These are phyloP conservation scores for Peribolospora kevripleyi DNA, from an alignment of 768 basidiomycete species.

Conservation along the genomic window DNA sequence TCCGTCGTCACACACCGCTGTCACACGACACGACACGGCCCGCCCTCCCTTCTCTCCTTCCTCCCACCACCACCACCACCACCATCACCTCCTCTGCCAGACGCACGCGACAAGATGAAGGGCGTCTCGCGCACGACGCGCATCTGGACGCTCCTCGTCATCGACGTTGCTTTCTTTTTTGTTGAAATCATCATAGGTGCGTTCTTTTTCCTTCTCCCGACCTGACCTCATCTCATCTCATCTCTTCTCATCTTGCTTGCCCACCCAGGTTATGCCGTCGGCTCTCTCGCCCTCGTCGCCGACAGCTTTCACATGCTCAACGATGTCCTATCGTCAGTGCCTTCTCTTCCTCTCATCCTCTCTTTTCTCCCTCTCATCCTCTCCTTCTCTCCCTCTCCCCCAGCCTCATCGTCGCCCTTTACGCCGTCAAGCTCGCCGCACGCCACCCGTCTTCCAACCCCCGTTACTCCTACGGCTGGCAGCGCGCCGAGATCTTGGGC, in stretches of 20 bases:
- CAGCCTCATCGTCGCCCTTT: slow-evolving; percentile 62
- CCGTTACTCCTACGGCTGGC: slow-evolving; percentile 90
- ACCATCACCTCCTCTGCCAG: neutral
- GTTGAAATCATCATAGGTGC: slow-evolving; percentile 50
- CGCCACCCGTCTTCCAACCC: too few relatives aligned
- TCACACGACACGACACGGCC: neutral
- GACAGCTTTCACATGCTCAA: slow-evolving; percentile 55
- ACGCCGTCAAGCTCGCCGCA: slow-evolving; percentile 58
- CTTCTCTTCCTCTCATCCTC: slow-evolving; percentile 15
- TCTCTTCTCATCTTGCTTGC: neutral
- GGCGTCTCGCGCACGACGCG: neutral
- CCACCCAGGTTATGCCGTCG: slow-evolving; percentile 64
- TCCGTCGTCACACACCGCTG: neutral
- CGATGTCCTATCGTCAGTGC: slow-evolving; percentile 36
- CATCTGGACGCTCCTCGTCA: slow-evolving; percentile 36
- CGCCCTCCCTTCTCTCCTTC: neutral
- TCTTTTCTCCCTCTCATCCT: neutral
- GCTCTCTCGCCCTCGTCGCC: slow-evolving; percentile 79
- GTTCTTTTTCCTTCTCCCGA: slow-evolving; percentile 14
- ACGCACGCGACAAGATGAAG: neutral
- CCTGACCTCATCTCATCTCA: neutral
- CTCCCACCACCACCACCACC: slow-evolving; percentile 1
- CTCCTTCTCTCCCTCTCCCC: slow-evolving; percentile 24
- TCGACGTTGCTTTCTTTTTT: slow-evolving; percentile 39
- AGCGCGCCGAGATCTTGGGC: slow-evolving; percentile 47